Percentiles rank a stretch among this genome's conserved stretches.
Evolutionary conservation across 768 basidiomycete genomes (phyloP).

Genomic region (Pleurotus djamor): DNA sequence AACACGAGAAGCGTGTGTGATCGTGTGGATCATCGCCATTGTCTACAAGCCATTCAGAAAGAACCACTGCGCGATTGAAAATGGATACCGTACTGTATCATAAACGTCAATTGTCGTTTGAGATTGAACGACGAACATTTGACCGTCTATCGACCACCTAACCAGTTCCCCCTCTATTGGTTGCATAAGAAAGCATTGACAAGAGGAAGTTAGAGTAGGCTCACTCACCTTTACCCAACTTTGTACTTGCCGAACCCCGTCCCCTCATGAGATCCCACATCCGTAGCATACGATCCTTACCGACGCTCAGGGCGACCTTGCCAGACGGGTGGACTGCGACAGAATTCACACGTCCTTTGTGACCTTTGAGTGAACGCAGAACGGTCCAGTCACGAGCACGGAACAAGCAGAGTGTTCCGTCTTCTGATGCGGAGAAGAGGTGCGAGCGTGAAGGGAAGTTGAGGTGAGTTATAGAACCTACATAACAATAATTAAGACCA

Average conservation of each 20-base stretch:
- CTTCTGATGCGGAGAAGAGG: conserved; percentile 89
- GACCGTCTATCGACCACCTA: conserved; percentile 79
- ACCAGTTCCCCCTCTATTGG: conserved; percentile 96
- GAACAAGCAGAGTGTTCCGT: conserved; percentile 89
- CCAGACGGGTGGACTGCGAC: conserved; percentile 93
- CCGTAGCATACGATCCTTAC: conserved; percentile 82
- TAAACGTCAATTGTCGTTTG: conserved; percentile 80
- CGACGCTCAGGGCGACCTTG: conserved; percentile 88
- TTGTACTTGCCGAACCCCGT: conserved; percentile 83
- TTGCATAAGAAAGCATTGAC: too few species aligned
- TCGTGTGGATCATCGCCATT: conserved; percentile 72
- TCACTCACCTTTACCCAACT: conserved; percentile 86
- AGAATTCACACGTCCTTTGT: conserved; percentile 89
- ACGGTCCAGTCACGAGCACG: conserved; percentile 93
- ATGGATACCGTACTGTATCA: conserved; percentile 71
- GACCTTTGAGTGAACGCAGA: conserved; percentile 84
- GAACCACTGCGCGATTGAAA: not conserved
- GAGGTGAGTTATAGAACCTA: conserved; percentile 91
- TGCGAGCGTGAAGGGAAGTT: conserved; percentile 87
- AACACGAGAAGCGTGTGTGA: conserved; percentile 78
- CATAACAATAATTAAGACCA: not conserved
- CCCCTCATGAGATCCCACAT: conserved; percentile 99
- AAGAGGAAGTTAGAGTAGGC: too few species aligned
- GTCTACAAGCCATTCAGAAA: conserved; percentile 43
- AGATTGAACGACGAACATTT: conserved; percentile 77